Conservation (phyloP, 2,329 filamentous ascomycete species). For the Aspergillus brasiliensis region DNA sequence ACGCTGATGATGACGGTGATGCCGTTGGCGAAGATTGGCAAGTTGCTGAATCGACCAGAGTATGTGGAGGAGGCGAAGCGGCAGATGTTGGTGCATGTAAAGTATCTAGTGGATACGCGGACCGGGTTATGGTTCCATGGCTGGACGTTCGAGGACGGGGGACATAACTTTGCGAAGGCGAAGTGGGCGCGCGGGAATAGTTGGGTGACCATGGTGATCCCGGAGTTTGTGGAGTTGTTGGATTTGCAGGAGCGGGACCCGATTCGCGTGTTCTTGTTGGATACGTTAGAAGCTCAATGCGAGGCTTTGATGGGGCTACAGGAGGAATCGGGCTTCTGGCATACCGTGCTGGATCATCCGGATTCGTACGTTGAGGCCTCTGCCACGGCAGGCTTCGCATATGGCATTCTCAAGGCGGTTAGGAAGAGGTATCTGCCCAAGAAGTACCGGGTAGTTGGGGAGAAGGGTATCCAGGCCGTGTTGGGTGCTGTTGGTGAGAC, state of each 20-base stretch:
- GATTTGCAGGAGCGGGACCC: constrained; percentile 62
- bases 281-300: constrained; percentile 69
- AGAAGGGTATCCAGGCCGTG: constrained; percentile 68
- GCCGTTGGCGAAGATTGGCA: constrained; percentile 77
- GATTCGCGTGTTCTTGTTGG: constrained; percentile 53
- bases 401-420: constrained; percentile 73
- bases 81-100: constrained; percentile 75
- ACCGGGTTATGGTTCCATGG: constrained; percentile 80
- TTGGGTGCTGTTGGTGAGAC: constrained; percentile 65
- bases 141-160: constrained; percentile 73
- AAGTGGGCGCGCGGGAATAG: constrained; percentile 59
- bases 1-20: constrained; percentile 87
- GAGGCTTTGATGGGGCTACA: constrained; percentile 65
- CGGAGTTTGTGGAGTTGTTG: constrained; percentile 75
- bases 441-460: constrained; percentile 62
- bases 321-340: constrained; percentile 66
- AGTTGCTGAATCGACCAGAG: constrained; percentile 67
- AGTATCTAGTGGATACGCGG: constrained; percentile 73
- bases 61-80: constrained; percentile 77
- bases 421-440: constrained; percentile 68
- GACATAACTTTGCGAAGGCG: constrained; percentile 60
- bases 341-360: constrained; percentile 70
- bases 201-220: constrained; percentile 82
- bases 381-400: constrained; percentile 78
- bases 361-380: constrained; percentile 77